A percentile compares a stretch with the other conserved stretches of the same genome.
Evolutionary conservation across 1,284 basidiomycete genomes (phyloP).

Genomic region (Pseudozyma sp.): DNA sequence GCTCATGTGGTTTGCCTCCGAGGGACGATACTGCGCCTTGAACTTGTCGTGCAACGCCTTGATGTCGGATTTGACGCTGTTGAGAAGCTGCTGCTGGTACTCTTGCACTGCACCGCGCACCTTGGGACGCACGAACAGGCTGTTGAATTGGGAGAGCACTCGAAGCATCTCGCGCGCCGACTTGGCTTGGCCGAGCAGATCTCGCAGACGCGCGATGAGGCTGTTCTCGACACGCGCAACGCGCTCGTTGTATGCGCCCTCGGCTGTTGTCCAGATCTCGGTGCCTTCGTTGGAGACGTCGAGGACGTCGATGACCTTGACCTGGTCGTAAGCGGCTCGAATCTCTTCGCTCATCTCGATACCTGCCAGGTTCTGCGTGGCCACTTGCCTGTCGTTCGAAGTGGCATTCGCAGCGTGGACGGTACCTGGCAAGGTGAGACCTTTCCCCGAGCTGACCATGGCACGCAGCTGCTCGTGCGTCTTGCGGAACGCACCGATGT

Average conservation of each 20-base stretch:
- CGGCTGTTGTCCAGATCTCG: conserved; percentile 97
- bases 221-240: conserved; percentile 98
- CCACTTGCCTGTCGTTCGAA: conserved; percentile 48
- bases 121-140: conserved; percentile 96
- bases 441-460: conserved; percentile 95
- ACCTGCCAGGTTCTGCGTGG: conserved; percentile 75
- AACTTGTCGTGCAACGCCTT: conserved; percentile 90
- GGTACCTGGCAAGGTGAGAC: conserved; percentile 64
- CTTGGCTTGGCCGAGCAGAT: conserved; percentile 91
- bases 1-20: conserved; percentile 96
- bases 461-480: conserved; percentile 97
- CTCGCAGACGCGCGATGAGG: conserved; percentile 91
- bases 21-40: conserved; percentile 86
- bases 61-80: conserved; percentile 91
- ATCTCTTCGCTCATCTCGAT: conserved; percentile 94
- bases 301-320: conserved; percentile 95
- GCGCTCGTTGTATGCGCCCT: conserved; percentile 96
- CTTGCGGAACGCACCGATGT: conserved; percentile 89
- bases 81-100: conserved; percentile 82
- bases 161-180: conserved; percentile 99
- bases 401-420: conserved; percentile 10
- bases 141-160: conserved; percentile 98
- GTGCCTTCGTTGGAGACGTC: conserved; percentile 87
- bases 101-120: conserved; percentile 89
- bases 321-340: conserved; percentile 86